These are phyloP conservation scores for Tolypocladium ovalisporum DNA, from an alignment of 2,329 filamentous ascomycete genomes.

Conservation along the genomic window DNA sequence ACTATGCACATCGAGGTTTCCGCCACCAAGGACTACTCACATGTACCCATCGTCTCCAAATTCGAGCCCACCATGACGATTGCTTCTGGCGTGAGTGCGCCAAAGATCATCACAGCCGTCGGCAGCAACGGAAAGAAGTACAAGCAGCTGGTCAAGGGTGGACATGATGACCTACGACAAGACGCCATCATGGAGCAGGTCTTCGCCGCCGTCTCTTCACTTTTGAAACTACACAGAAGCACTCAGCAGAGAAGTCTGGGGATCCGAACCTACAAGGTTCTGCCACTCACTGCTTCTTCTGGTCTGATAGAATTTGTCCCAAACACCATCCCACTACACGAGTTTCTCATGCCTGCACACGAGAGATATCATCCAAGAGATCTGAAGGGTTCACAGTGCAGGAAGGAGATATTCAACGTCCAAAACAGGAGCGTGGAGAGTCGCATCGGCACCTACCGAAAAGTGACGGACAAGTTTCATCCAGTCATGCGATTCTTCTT, in stretches of 20 bases:
- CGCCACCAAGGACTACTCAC: slow-evolving; percentile 61
- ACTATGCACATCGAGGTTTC: slow-evolving; percentile 77
- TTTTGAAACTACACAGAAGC: slow-evolving; percentile 74
- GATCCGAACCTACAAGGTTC: slow-evolving; percentile 93
- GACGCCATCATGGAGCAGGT: slow-evolving; percentile 99
- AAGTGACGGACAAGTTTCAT: slow-evolving; percentile 71
- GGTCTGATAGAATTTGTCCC: slow-evolving; percentile 96
- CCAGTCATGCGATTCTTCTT: slow-evolving; percentile 97
- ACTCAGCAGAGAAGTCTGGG: slow-evolving; percentile 82
- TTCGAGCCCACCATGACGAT: slow-evolving; percentile 72
- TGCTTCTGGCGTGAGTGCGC: slow-evolving; percentile 81
- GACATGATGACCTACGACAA: slow-evolving; percentile 90
- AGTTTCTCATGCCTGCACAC: slow-evolving; percentile 87
- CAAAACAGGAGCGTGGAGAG: slow-evolving; percentile 59
- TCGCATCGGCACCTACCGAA: slow-evolving; percentile 65
- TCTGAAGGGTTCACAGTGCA: slow-evolving; percentile 62
- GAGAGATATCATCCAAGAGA: slow-evolving; percentile 78
- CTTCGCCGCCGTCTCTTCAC: slow-evolving; percentile 86
- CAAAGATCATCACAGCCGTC: slow-evolving; percentile 80
- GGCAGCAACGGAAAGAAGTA: slow-evolving; percentile 69
- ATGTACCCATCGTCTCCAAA: slow-evolving; percentile 60
- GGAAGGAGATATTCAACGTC: slow-evolving; percentile 67
- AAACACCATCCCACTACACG: slow-evolving; percentile 83
- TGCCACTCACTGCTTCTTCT: slow-evolving; percentile 73
- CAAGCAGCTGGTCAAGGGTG: slow-evolving; percentile 90